These are phyloP conservation scores for Rutstroemia sp. DNA, from an alignment of 2,329 filamentous ascomycete species.

Conservation along the genomic window DNA sequence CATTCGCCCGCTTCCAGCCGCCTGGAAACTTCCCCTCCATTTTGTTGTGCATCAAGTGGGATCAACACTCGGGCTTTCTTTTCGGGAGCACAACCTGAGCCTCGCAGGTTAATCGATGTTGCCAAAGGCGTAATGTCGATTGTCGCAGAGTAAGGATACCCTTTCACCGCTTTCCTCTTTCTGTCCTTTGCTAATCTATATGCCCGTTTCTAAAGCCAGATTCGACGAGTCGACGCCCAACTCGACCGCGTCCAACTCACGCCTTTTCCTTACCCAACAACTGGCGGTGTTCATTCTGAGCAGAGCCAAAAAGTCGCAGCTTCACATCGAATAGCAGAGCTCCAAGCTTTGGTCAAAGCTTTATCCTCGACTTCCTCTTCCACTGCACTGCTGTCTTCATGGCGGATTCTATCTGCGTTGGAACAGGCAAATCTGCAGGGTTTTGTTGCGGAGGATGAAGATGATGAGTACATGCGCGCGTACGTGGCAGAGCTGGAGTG, in stretches of 20 bases:
- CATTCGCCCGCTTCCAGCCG: neutral
- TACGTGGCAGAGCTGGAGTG: conserved; percentile 81
- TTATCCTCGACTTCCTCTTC: conserved; percentile 64
- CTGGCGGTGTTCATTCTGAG: conserved; percentile 30
- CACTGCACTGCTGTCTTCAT: conserved; percentile 51
- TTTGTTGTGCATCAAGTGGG: neutral
- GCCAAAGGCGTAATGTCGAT: conserved; percentile 34
- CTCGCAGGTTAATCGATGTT: conserved; percentile 11
- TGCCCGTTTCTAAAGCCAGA: conserved; percentile 34
- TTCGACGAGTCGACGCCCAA: conserved; percentile 56
- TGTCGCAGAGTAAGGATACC: conserved; percentile 35
- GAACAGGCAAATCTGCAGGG: conserved; percentile 51
- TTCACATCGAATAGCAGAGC: conserved; percentile 48
- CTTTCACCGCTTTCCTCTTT: conserved; percentile 1
- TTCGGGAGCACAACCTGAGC: neutral
- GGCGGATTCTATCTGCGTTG: conserved; percentile 55
- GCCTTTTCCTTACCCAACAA: conserved; percentile 33
- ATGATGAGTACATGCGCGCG: conserved; percentile 33
- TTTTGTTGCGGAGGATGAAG: conserved; percentile 26
- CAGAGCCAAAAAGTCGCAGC: conserved; percentile 28
- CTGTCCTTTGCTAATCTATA: neutral
- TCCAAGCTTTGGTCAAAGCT: conserved; percentile 62
- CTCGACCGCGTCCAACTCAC: conserved; percentile 54
- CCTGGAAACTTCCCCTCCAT: neutral
- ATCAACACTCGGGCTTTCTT: neutral